Percentiles rank a stretch among this genome's conserved stretches.
Evolutionary conservation across 2,329 filamentous ascomycete genomes (phyloP).

Genomic region (Aspergillus ustus): DNA sequence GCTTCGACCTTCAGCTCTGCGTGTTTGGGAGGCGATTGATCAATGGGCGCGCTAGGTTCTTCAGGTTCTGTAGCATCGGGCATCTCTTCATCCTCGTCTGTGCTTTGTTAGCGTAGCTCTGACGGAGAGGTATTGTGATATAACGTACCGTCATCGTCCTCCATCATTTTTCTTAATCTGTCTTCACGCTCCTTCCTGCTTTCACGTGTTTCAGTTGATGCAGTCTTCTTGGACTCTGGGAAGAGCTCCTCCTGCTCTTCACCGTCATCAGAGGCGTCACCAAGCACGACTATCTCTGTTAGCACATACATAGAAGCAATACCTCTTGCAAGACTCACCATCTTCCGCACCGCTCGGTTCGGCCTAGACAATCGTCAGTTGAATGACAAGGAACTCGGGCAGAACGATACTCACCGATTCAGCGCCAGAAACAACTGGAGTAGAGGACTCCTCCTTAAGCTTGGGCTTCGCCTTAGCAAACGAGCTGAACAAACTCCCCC

Average conservation of each 20-base stretch:
- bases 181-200: conserved; percentile 68
- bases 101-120: conserved; percentile 30
- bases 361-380: conserved; percentile 31
- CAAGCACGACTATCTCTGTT: conserved; percentile 49
- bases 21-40: conserved; percentile 47
- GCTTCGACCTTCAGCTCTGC: conserved; percentile 56
- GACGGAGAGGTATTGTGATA: conserved; percentile 38
- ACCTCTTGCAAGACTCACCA: conserved; percentile 39
- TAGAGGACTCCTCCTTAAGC: conserved; percentile 48
- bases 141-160: conserved; percentile 58
- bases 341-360: conserved; percentile 53
- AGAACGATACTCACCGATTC: conserved; percentile 41
- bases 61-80: conserved; percentile 24
- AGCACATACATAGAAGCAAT: conserved; percentile 24
- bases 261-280: conserved; percentile 63
- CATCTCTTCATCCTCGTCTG: conserved; percentile 58
- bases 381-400: not conserved
- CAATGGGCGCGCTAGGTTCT: conserved; percentile 44
- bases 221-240: conserved; percentile 41
- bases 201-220: conserved; percentile 47
- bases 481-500: conserved; percentile 73
- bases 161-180: conserved; percentile 75
- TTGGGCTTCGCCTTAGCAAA: conserved; percentile 75
- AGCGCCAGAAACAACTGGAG: conserved; percentile 36
- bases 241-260: conserved; percentile 61